A percentile compares a stretch with the other conserved stretches of the same genome.
Evolutionary conservation across 176 grass and related monocot genomes (phyloP).

Genomic region (Areca catechu): DNA sequence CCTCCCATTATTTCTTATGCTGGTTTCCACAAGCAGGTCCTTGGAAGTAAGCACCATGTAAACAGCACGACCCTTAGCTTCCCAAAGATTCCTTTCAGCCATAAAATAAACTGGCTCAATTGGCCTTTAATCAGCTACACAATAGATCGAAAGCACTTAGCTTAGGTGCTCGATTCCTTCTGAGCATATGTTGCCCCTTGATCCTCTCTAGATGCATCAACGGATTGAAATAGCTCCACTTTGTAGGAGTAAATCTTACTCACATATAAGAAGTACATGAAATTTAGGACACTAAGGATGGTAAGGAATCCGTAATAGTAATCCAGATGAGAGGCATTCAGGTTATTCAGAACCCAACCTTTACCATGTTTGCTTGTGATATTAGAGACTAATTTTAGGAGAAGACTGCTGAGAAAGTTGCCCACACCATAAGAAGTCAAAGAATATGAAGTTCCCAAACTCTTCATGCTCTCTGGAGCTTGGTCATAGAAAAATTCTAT

Average conservation of each 20-base stretch:
- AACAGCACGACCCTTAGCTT: too few species aligned
- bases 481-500: conserved; percentile 97
- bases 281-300: conserved; percentile 29
- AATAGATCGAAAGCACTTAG: too few species aligned
- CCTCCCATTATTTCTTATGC: too few species aligned
- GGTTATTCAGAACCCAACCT: conserved; percentile 58
- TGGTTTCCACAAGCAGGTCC: too few species aligned
- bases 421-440: conserved; percentile 54
- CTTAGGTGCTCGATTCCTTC: not conserved
- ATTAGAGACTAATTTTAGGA: conserved; percentile 36
- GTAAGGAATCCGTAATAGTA: conserved; percentile 64
- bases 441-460: conserved; percentile 57
- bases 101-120: too few species aligned
- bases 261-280: conserved; percentile 35
- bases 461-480: conserved; percentile 87
- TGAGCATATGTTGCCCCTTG: conserved; percentile 1
- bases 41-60: too few species aligned
- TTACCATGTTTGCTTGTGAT: conserved; percentile 21
- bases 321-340: conserved; percentile 71
- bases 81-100: too few species aligned
- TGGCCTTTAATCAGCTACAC: too few species aligned
- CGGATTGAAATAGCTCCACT: conserved; percentile 20
- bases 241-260: conserved; percentile 40
- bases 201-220: conserved; percentile 1
- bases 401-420: conserved; percentile 56